phyloP scores from a whole-genome alignment of 169 alveolate genomes.

The Cryptosporidium sp. region DNA sequence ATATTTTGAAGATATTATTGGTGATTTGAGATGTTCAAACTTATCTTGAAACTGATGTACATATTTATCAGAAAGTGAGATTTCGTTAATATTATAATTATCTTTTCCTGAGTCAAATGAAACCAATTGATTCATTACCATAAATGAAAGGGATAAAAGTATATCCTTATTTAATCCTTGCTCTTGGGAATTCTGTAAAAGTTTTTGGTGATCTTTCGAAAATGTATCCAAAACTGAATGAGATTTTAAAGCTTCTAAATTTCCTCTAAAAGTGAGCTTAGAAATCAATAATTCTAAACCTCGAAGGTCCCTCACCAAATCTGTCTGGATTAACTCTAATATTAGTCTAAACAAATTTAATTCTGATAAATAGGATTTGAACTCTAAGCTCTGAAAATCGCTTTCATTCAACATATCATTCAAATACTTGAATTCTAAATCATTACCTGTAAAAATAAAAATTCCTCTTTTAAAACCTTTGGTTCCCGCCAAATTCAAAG shows the following conservation, averaged over 20 bases:
- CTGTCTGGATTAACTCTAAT: conserved; percentile 31
- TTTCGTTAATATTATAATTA: background rate
- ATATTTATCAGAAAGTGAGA: conserved; percentile 12
- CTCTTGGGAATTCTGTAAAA: background rate
- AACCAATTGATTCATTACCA: background rate
- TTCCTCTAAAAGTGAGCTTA: conserved; percentile 7
- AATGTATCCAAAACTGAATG: background rate
- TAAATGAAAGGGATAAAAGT: background rate
- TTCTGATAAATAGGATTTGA: conserved; percentile 4
- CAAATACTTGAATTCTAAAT: conserved; percentile 20
- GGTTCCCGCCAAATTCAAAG: background rate
- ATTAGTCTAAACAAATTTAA: conserved; percentile 36
- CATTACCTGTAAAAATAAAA: conserved; percentile 11
- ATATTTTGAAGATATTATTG: conserved; percentile 38
- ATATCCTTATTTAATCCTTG: background rate
- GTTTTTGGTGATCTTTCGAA: background rate
- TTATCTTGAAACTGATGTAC: background rate
- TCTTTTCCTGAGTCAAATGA: background rate
- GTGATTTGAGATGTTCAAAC: conserved; percentile 37
- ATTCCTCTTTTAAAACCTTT: background rate
- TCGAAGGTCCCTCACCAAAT: background rate
- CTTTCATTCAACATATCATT: conserved; percentile 20
- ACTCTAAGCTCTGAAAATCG: background rate
- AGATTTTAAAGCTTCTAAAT: no score
- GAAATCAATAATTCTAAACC: conserved; percentile 15